Evolutionary conservation across 306 rosid genomes (phyloP).

Genomic region (Crataegus laevigata): DNA sequence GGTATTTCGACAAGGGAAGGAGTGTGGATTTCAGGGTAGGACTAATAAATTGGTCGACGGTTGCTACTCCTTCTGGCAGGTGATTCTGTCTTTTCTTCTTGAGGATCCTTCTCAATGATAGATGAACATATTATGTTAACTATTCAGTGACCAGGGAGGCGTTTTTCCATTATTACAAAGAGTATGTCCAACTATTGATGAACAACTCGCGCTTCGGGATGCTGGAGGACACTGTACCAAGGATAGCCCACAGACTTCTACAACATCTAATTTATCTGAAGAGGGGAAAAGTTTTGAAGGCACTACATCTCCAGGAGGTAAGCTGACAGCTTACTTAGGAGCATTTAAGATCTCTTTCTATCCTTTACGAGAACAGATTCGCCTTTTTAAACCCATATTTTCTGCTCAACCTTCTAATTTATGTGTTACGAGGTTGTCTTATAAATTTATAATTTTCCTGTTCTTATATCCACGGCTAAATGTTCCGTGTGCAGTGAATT

Average conservation of each 20-base stretch:
- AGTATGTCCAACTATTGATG: constrained; percentile 38
- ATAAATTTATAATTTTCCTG: constrained; percentile 1
- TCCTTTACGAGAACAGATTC: not conserved
- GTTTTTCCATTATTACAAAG: constrained; percentile 66
- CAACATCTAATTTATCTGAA: constrained; percentile 12
- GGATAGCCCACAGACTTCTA: constrained; percentile 19
- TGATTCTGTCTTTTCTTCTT: constrained; percentile 14
- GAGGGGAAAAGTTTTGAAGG: constrained; percentile 22
- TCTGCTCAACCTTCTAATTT: not conserved
- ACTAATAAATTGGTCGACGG: constrained; percentile 95
- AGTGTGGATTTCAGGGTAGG: constrained; percentile 94
- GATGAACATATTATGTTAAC: constrained; percentile 19
- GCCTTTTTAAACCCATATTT: not conserved
- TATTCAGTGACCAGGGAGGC: constrained; percentile 56
- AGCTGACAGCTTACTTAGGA: constrained; percentile 10
- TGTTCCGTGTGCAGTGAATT: constrained; percentile 27
- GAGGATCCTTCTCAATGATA: constrained; percentile 17
- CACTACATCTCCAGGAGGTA: constrained; percentile 35
- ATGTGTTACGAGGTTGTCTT: not conserved
- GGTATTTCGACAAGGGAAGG: constrained; percentile 80
- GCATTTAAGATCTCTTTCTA: not conserved
- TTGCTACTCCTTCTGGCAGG: constrained; percentile 99
- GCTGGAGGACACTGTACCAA: not conserved
- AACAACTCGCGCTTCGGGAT: constrained; percentile 26
- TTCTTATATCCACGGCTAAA: constrained; percentile 28